These are phyloP conservation scores for Nyctanthes arbortristis DNA, from an alignment of 257 asterid species.

Conservation along the genomic window DNA sequence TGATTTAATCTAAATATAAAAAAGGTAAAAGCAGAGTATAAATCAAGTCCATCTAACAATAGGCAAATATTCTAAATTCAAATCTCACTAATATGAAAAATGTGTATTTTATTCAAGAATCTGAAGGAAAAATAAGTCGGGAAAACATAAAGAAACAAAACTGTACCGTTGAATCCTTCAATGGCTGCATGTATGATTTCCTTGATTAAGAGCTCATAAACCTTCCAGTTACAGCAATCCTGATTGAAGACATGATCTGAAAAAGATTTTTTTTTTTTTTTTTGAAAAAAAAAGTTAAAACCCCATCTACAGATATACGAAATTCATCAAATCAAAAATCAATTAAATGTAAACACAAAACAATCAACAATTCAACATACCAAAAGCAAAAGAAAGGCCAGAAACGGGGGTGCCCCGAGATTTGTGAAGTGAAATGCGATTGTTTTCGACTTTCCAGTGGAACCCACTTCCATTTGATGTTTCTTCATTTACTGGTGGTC, in stretches of 20 bases:
- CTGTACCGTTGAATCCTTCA: slow-evolving; percentile 85
- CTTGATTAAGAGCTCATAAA: slow-evolving; percentile 76
- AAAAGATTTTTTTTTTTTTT: not conserved
- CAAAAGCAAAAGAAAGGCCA: slow-evolving; percentile 82
- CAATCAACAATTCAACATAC: slow-evolving; percentile 24
- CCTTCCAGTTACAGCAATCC: slow-evolving; percentile 65
- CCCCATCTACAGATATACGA: not conserved
- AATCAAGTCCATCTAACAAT: not conserved
- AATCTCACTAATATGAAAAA: not conserved
- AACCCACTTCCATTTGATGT: slow-evolving; percentile 43
- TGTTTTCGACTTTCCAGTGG: slow-evolving; percentile 77
- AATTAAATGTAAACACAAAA: not conserved
- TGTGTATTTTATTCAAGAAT: not conserved
- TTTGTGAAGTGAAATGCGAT: slow-evolving; percentile 80
- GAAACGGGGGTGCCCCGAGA: slow-evolving; percentile 74
- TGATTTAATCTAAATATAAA: not conserved
- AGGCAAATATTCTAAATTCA: not conserved
- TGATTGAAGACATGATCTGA: slow-evolving; percentile 92
- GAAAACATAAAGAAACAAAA: not conserved
- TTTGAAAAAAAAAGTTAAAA: slow-evolving; percentile 4
- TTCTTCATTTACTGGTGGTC: slow-evolving; percentile 69
- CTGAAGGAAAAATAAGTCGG: not conserved
- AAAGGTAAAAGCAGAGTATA: not conserved
- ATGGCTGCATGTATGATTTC: slow-evolving; percentile 76
- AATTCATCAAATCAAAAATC: not conserved